phyloP scores from a whole-genome alignment of 176 grass and related monocot species.

The bread wheat (Triticum aestivum) region DNA sequence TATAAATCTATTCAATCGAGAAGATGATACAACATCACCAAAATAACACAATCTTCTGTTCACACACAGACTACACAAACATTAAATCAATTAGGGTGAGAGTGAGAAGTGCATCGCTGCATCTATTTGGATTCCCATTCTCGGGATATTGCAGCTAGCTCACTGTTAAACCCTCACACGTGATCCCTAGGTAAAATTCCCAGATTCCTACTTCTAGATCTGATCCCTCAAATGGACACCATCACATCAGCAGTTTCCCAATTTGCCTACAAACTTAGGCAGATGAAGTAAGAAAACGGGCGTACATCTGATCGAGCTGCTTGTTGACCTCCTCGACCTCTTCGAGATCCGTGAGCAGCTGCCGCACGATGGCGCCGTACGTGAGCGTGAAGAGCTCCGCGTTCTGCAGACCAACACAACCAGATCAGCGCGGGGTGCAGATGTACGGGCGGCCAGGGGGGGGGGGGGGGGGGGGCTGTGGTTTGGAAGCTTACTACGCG shows the following conservation, averaged over 20 bases:
- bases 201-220: not conserved
- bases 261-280: not conserved
- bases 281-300: not conserved
- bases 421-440: not conserved
- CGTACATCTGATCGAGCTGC: slow-evolving; percentile 97
- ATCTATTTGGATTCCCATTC: not conserved
- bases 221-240: not conserved
- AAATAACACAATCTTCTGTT: not conserved
- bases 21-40: not conserved
- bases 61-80: not conserved
- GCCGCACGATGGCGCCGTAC: slow-evolving; percentile 93
- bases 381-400: slow-evolving; percentile 99
- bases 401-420: slow-evolving; percentile 47
- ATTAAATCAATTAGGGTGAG: not conserved
- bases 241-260: not conserved
- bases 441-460: not conserved
- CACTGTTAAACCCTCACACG: not conserved
- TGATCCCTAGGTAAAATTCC: not conserved
- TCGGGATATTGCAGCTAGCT: not conserved
- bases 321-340: slow-evolving; percentile 99
- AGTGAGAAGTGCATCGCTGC: not conserved
- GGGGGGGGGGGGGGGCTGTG: no score
- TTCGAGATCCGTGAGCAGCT: slow-evolving; percentile 97
- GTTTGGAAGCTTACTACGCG: slow-evolving; percentile 65
- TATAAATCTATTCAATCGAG: not conserved